Conservation (phyloP, 1,284 basidiomycete species). For the Puccinia polysora region DNA sequence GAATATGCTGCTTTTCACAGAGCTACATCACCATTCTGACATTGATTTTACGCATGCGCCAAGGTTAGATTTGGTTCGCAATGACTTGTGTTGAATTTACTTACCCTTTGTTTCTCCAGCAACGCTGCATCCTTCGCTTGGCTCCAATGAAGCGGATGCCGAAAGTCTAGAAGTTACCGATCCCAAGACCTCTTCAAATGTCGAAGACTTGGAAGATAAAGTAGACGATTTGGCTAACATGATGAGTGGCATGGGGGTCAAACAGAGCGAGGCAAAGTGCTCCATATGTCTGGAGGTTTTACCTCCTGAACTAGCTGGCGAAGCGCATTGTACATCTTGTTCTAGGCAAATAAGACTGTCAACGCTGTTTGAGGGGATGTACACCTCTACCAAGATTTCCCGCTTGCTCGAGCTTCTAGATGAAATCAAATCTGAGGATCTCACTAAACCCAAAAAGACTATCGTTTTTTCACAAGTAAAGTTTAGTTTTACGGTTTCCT, state of each 20-base stretch:
- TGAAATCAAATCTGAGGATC: constrained; percentile 42
- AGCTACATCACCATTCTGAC: constrained; percentile 47
- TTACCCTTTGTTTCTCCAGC: constrained; percentile 7
- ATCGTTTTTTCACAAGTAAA: constrained; percentile 51
- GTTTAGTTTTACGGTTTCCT: background rate
- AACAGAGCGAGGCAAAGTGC: background rate
- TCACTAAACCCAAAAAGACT: constrained; percentile 43
- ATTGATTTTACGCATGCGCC: constrained; percentile 62
- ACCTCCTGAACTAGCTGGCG: background rate
- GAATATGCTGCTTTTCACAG: constrained; percentile 57
- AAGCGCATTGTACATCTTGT: constrained; percentile 14
- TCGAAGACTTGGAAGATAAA: constrained; percentile 22
- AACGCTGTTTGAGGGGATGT: constrained; percentile 24
- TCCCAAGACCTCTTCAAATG: background rate
- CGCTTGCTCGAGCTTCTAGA: constrained; percentile 50
- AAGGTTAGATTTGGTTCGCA: constrained; percentile 61
- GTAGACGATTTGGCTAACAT: constrained; percentile 20
- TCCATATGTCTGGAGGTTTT: constrained; percentile 19
- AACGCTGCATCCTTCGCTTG: constrained; percentile 32
- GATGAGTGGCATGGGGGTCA: constrained; percentile 8
- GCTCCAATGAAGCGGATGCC: constrained; percentile 17
- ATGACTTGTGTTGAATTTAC: background rate
- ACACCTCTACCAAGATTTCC: constrained; percentile 49
- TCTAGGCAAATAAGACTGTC: constrained; percentile 16
- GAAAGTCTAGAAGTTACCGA: constrained; percentile 24